Evolutionary conservation across 495 filamentous ascomycete species (phyloP).

Genomic region (Penicillium subrubescens): DNA sequence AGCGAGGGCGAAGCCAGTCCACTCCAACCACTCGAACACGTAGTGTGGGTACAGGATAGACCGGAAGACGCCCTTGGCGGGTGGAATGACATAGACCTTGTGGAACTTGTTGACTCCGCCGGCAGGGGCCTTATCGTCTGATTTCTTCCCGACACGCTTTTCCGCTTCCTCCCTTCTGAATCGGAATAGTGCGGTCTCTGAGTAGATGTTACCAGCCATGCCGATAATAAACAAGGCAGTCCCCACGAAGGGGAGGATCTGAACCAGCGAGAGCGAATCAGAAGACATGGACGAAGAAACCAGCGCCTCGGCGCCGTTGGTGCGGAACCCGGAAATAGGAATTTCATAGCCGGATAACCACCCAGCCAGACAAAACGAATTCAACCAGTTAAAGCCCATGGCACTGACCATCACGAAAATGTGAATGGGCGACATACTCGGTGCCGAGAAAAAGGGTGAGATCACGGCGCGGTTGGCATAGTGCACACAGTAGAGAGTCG

Average conservation of each 20-base stretch:
- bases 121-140: conserved; percentile 31
- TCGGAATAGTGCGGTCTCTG: conserved; percentile 57
- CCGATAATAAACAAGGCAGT: conserved; percentile 65
- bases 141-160: conserved; percentile 45
- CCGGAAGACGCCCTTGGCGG: conserved; percentile 77
- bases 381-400: conserved; percentile 73
- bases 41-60: conserved; percentile 91
- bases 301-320: conserved; percentile 10
- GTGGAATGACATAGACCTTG: conserved; percentile 93
- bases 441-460: conserved; percentile 75
- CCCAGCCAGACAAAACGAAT: conserved; percentile 72
- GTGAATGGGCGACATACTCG: conserved; percentile 89
- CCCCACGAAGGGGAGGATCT: conserved; percentile 42
- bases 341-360: conserved; percentile 67
- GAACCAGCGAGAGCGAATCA: neutral
- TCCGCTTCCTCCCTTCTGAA: conserved; percentile 59
- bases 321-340: conserved; percentile 25
- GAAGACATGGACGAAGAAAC: conserved; percentile 2
- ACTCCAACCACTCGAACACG: conserved; percentile 94
- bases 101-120: conserved; percentile 41
- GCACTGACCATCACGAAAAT: conserved; percentile 61
- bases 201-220: conserved; percentile 79
- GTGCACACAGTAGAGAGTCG: conserved; percentile 59
- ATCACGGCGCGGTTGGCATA: conserved; percentile 88
- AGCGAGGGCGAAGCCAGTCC: conserved; percentile 83